Conservation (phyloP, 805 yeast species). For the Wickerhamiella dianesei region DNA sequence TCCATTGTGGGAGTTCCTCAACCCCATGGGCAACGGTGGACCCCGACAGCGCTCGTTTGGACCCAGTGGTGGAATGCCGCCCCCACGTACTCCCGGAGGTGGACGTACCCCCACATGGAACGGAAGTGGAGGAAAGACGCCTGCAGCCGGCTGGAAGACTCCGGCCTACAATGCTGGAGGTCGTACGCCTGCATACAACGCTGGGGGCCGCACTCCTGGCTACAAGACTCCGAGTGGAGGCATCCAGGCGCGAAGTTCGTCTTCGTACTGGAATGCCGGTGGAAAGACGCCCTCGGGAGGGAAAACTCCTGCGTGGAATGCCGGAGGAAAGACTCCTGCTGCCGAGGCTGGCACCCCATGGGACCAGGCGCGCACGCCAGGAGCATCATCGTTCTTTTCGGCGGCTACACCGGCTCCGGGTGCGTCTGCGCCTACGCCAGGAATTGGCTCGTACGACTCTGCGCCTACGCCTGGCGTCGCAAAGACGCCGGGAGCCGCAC, state of each 20-base stretch:
- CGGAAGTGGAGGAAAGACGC: conserved; percentile 23
- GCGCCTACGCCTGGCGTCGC: conserved; percentile 29
- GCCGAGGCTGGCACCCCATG: conserved; percentile 22
- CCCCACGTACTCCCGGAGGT: conserved; percentile 22
- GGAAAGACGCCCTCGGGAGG: conserved; percentile 28
- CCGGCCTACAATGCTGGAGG: conserved; percentile 29
- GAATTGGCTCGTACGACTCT: conserved; percentile 18
- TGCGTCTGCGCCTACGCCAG: conserved; percentile 23
- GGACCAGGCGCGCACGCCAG: conserved; percentile 25
- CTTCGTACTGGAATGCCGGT: conserved; percentile 28
- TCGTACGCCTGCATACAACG: conserved; percentile 34
- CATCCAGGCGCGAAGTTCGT: neutral
- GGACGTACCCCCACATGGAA: conserved; percentile 21
- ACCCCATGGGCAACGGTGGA: conserved; percentile 19
- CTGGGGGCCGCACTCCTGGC: conserved; percentile 32
- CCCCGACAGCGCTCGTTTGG: conserved; percentile 7
- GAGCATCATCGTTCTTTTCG: conserved; percentile 20
- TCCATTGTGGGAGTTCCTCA: conserved; percentile 68
- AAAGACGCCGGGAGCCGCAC: conserved; percentile 20
- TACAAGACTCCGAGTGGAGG: conserved; percentile 12
- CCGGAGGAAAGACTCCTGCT: conserved; percentile 30
- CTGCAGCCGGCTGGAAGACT: conserved; percentile 26
- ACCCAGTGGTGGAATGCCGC: conserved; percentile 9
- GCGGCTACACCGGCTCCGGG: conserved; percentile 27
- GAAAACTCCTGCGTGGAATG: conserved; percentile 41